These are phyloP conservation scores for Didymella lethalis DNA, from an alignment of 2,329 filamentous ascomycete species.

Conservation along the genomic window DNA sequence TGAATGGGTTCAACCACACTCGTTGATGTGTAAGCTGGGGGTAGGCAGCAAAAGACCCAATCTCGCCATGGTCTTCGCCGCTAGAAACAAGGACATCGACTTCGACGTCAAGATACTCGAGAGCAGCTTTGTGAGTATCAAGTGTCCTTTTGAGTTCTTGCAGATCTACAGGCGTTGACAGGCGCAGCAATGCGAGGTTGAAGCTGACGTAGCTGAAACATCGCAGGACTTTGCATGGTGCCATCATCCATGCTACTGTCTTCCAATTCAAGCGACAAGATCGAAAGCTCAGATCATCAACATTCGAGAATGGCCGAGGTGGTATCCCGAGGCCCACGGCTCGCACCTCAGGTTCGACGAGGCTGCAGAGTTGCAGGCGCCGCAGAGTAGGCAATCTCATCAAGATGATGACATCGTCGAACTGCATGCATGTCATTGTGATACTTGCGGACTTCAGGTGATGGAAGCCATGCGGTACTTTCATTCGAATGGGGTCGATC, in stretches of 20 bases:
- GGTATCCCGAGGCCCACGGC: conserved; percentile 9
- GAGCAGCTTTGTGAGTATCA: background rate
- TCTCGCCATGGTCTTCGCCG: conserved; percentile 14
- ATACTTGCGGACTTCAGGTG: conserved; percentile 14
- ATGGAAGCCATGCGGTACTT: conserved; percentile 7
- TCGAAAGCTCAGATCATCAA: conserved; percentile 14
- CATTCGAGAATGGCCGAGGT: conserved; percentile 12
- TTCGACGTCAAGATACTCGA: conserved; percentile 19
- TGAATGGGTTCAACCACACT: conserved; percentile 20
- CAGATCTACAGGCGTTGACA: conserved; percentile 12
- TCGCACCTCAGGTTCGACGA: conserved; percentile 16
- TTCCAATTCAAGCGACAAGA: conserved; percentile 20
- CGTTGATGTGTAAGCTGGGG: conserved; percentile 11
- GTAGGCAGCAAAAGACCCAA: conserved; percentile 12
- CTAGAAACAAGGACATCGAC: conserved; percentile 15
- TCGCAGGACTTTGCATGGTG: conserved; percentile 12
- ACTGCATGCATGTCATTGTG: conserved; percentile 20
- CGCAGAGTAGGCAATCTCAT: conserved; percentile 17
- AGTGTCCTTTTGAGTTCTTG: conserved; percentile 9
- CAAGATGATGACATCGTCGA: conserved; percentile 17
- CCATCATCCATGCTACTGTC: conserved; percentile 18
- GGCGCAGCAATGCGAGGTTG: conserved; percentile 15
- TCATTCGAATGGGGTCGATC: conserved; percentile 19
- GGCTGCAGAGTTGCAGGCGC: conserved; percentile 16
- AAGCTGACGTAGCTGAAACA: conserved; percentile 20